phyloP scores from a whole-genome alignment of 169 alveolate species.

The Perkinsus olseni region DNA sequence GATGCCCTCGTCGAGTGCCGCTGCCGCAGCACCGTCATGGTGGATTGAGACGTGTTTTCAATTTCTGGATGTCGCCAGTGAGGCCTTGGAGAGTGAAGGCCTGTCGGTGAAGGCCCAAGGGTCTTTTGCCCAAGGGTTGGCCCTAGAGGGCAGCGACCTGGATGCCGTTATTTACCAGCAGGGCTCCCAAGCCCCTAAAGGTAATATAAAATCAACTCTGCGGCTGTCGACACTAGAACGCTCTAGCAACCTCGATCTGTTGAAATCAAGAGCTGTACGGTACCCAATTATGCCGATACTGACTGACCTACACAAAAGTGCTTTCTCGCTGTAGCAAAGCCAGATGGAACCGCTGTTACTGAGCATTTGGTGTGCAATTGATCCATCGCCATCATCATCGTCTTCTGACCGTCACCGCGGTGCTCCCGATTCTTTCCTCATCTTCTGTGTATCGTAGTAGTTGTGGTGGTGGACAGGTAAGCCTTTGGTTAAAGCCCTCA shows the following conservation, averaged over 20 bases:
- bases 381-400: too few relatives aligned
- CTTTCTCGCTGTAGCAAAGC: too few relatives aligned
- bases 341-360: too few relatives aligned
- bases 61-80: background rate
- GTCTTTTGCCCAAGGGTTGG: background rate
- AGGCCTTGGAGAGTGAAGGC: background rate
- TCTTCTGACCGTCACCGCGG: too few relatives aligned
- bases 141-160: background rate
- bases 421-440: too few relatives aligned
- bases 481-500: background rate
- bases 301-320: too few relatives aligned
- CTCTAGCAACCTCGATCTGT: too few relatives aligned
- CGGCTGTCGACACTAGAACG: too few relatives aligned
- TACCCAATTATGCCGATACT: too few relatives aligned
- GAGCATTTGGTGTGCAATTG: too few relatives aligned
- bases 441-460: too few relatives aligned
- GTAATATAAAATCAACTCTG: background rate
- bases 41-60: background rate
- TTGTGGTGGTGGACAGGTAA: background rate
- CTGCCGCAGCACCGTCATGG: background rate
- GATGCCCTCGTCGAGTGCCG: background rate
- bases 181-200: background rate
- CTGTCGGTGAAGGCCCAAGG: background rate
- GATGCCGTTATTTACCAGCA: background rate
- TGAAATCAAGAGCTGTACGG: too few relatives aligned